Evolutionary conservation across 345 rosid species (phyloP), one percentile per base, ranked within the genome.

Genomic region (Pugionium cornutum): DNA sequence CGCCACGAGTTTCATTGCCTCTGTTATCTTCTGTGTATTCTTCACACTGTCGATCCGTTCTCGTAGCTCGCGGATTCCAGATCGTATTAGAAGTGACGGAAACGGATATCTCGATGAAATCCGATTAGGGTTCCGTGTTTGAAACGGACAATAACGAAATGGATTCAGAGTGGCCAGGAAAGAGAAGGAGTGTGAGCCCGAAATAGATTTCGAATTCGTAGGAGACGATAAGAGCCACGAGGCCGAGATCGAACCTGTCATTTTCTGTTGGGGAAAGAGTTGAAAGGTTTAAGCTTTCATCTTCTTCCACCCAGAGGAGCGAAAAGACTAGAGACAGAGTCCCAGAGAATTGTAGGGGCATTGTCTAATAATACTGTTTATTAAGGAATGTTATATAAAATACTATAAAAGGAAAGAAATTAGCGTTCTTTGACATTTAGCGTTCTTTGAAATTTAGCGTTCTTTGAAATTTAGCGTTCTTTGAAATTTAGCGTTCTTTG

Each of bases 1-100:
- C 0, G 96, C 82, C 7, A 92, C 91, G 29, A 92, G 82, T 53
- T 82, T 92, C 98, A 87, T 87, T 2, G 98, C 90, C 52, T 89
- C 95, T 0, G 96, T 84, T 53, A 92, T 78, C 80, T 87, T 89
- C 48, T 83, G 86, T 0, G 87, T 80, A 65, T 36, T 87, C 68
- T 87, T 89, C 11, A 92, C 87, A 1, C 83, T 43, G 35, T 67
- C 69, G 60, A 92, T 84, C 28, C 96, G 77, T 40, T 82, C 76
- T 32, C 83, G 73, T 9, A 92, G 44, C 72, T 92, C 84, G 36
- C 95, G 89, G 35, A 87, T 78, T 35, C 90, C 74, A 60, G 86
- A 80, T 10, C 41, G 83, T 55, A 84, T 62, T 26, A 7, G 51
- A 6, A 32, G 1, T 18, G 76, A 58, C 5, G 66, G 49, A 2